These are phyloP conservation scores for Sporothrix dimorphospora DNA, from an alignment of 2,329 filamentous ascomycete genomes.

Conservation along the genomic window DNA sequence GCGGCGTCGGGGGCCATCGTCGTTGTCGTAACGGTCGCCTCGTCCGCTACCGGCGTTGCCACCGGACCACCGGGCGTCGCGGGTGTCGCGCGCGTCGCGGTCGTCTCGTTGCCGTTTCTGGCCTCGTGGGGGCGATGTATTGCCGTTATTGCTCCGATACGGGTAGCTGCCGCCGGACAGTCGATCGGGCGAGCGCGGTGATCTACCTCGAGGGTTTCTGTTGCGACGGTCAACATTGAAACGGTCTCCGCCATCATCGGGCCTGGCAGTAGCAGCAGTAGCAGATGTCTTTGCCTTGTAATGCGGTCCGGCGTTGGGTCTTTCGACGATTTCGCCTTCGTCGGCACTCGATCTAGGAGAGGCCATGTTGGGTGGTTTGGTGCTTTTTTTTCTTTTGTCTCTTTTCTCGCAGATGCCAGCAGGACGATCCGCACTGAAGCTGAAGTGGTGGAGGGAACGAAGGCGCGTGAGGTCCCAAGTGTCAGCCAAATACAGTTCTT, in stretches of 20 bases:
- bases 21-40: constrained; percentile 59
- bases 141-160: constrained; percentile 44
- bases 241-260: constrained; percentile 65
- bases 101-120: constrained; percentile 70
- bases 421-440: constrained; percentile 31
- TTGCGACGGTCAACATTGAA: constrained; percentile 88
- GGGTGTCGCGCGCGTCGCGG: constrained; percentile 46
- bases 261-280: constrained; percentile 41
- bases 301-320: constrained; percentile 57
- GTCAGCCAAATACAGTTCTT: constrained; percentile 31
- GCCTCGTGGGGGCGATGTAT: constrained; percentile 58
- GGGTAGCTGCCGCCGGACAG: constrained; percentile 43
- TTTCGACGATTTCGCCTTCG: constrained; percentile 85
- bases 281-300: constrained; percentile 86
- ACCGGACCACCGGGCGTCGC: not conserved
- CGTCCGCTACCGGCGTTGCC: constrained; percentile 33
- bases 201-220: constrained; percentile 69
- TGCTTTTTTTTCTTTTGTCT: not conserved
- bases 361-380: constrained; percentile 37
- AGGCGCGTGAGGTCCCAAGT: constrained; percentile 26
- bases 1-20: constrained; percentile 51
- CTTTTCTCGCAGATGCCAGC: constrained; percentile 27
- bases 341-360: constrained; percentile 65
- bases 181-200: constrained; percentile 55
- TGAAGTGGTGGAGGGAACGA: constrained; percentile 30